Evolutionary conservation across 2,329 filamentous ascomycete genomes (phyloP).

Genomic region (Spiromastix sp.): DNA sequence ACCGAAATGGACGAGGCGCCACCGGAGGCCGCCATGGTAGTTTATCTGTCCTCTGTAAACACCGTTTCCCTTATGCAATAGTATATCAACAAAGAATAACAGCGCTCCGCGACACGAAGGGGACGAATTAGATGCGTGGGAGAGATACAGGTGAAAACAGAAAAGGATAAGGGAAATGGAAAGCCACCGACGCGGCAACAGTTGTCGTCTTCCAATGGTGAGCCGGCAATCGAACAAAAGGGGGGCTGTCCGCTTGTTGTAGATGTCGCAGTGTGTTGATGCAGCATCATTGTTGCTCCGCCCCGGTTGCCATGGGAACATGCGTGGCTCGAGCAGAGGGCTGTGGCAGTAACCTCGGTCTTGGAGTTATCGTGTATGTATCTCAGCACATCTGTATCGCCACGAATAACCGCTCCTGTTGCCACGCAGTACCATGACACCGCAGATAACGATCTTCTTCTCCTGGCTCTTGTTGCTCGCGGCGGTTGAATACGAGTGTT

Average conservation of each 20-base stretch:
- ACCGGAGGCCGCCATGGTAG: slow-evolving; percentile 30
- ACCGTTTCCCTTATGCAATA: no score
- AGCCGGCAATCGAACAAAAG: no score
- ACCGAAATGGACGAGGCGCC: slow-evolving; percentile 42
- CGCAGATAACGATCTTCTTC: no score
- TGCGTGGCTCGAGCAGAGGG: not conserved
- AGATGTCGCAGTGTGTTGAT: slow-evolving; percentile 5
- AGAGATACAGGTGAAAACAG: slow-evolving; percentile 1
- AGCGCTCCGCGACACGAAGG: not conserved
- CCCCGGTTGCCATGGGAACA: slow-evolving; percentile 12
- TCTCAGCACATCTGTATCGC: not conserved
- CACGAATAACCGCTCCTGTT: no score
- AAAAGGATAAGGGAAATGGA: slow-evolving; percentile 4
- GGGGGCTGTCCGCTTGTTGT: not conserved
- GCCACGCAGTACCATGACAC: no score
- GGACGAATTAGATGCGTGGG: not conserved
- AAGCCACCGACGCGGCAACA: not conserved
- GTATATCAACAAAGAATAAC: slow-evolving; percentile 3
- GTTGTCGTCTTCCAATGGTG: slow-evolving; percentile 2
- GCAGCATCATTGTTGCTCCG: slow-evolving; percentile 8
- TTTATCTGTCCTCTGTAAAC: no score
- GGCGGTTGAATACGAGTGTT: no score
- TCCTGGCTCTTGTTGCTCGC: no score
- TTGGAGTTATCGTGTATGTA: not conserved
- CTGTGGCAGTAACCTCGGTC: not conserved